Conservation (phyloP, 75 land plant species). For the Pinus taeda region DNA sequence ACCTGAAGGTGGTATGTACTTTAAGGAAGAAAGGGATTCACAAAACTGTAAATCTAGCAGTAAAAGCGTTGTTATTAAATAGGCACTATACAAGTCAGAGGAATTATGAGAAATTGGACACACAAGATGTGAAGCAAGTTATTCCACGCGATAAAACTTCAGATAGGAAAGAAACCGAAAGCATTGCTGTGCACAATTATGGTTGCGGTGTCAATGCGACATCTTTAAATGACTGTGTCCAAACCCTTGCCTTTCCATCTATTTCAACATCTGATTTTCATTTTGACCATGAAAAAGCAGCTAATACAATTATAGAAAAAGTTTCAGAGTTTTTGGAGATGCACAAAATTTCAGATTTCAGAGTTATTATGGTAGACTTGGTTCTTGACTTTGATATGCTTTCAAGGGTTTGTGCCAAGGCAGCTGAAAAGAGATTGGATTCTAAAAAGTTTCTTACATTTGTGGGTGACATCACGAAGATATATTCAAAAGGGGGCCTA, state of each 20-base stretch:
- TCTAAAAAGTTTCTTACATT: too few relatives aligned
- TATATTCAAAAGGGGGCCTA: too few relatives aligned
- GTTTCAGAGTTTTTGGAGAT: constrained; percentile 49
- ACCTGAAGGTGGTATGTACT: constrained; percentile 50
- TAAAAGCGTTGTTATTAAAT: constrained; percentile 1
- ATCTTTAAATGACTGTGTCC: constrained; percentile 22
- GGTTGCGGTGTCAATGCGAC: neutral
- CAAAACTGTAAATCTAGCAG: constrained; percentile 3
- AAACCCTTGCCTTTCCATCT: constrained; percentile 90
- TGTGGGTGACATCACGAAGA: too few relatives aligned
- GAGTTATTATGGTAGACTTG: constrained; percentile 81
- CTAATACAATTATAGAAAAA: constrained; percentile 75
- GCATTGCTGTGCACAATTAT: neutral
- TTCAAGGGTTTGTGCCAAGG: too few relatives aligned
- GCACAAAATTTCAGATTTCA: constrained; percentile 28
- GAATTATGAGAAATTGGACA: neutral
- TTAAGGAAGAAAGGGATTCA: constrained; percentile 39
- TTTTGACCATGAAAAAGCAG: constrained; percentile 78
- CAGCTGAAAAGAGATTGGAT: too few relatives aligned
- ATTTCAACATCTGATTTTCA: constrained; percentile 91
- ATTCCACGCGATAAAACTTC: neutral
- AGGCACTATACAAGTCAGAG: neutral
- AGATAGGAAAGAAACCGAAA: neutral
- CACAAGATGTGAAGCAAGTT: neutral
- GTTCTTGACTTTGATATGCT: neutral